These are phyloP conservation scores for Diaporthe destruens DNA, from an alignment of 2,329 filamentous ascomycete species.

Conservation along the genomic window DNA sequence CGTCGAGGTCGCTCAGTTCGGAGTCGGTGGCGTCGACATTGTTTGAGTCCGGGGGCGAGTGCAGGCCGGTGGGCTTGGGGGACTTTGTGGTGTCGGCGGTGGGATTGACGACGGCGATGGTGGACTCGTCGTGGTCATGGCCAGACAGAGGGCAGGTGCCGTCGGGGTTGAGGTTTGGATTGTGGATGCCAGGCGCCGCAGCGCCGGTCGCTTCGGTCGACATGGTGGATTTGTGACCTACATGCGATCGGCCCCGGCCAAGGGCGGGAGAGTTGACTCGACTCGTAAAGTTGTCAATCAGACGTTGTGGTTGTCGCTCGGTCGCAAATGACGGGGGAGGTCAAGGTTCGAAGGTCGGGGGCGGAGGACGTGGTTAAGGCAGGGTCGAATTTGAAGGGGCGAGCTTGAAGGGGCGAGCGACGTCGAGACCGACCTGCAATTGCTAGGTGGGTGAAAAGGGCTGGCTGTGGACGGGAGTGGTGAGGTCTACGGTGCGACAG, in stretches of 20 bases:
- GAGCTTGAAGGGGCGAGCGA: too few relatives aligned
- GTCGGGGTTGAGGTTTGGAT: slow-evolving; percentile 46
- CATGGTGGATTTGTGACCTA: slow-evolving; percentile 61
- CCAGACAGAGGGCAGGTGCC: slow-evolving; percentile 37
- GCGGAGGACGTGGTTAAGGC: not conserved
- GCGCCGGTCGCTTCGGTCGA: slow-evolving; percentile 67
- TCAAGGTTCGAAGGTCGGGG: not conserved
- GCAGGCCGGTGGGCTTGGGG: slow-evolving; percentile 63
- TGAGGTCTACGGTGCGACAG: slow-evolving; percentile 26
- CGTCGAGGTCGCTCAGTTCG: slow-evolving; percentile 75
- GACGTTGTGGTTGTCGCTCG: slow-evolving; percentile 16
- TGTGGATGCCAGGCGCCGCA: slow-evolving; percentile 56
- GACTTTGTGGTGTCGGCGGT: slow-evolving; percentile 49
- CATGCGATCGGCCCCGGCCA: slow-evolving; percentile 54
- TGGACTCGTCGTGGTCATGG: slow-evolving; percentile 45
- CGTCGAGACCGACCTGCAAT: slow-evolving; percentile 33
- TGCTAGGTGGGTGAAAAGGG: slow-evolving; percentile 14
- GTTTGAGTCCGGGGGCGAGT: slow-evolving; percentile 75
- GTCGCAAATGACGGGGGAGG: slow-evolving; percentile 9
- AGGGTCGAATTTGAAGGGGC: slow-evolving; percentile 22
- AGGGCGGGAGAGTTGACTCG: slow-evolving; percentile 32
- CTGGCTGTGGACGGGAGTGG: slow-evolving; percentile 13
- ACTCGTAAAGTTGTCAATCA: slow-evolving; percentile 28
- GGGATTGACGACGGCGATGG: slow-evolving; percentile 46
- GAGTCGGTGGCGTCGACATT: slow-evolving; percentile 70